Evolutionary conservation across 1,284 basidiomycete species (phyloP), one percentile per base, ranked within the genome.

Genomic region (Puccinia horiana): DNA sequence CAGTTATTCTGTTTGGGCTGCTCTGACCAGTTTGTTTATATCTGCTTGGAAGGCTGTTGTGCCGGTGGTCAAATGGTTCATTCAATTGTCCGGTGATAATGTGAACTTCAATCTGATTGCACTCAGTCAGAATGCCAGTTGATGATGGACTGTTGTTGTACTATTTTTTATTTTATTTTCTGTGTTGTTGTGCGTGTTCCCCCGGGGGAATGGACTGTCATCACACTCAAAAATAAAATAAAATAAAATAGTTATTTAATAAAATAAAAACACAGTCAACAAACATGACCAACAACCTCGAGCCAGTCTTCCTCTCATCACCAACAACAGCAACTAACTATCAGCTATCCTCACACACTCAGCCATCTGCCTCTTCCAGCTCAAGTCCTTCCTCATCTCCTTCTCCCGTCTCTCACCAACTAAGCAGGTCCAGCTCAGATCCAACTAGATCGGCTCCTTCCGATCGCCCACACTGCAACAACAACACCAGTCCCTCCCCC

Each of bases 81-180:
- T 81, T 32, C 2, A 52, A 6, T 26, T 73, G 14, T 67, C 67
- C n/a, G 9, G 63, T 18, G 54, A 81, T 49, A 70, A 73, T 52
- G 35, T 81, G 12, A 49, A 81, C 37, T 81, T 81, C 52, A 81
- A 81, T 35, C 42, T 81, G 44, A 81, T 81, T 35, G 78, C 78
- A 29, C 70, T 81, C 23, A 61, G 69, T 63, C 69, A 47, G 18
- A 81, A 47, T 44, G 18, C 78, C 11, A 6, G 44, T 58, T 81
- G 69, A 67, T 79, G 65, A 26, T 52, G 9, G 18, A 52, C 4
- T 52, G 9, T 8, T 47, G 16, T 16, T 8, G 8, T 8, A 47
- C 11, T 52, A 52, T 16, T 12, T 52, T 4, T 52, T 52, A 16
- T 14, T 52, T 52, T 4, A 14, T 52, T 47, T 47, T 47, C 44